Conservation (phyloP, 73 alveolate genomes). For the Paramecium biaurelia region DNA sequence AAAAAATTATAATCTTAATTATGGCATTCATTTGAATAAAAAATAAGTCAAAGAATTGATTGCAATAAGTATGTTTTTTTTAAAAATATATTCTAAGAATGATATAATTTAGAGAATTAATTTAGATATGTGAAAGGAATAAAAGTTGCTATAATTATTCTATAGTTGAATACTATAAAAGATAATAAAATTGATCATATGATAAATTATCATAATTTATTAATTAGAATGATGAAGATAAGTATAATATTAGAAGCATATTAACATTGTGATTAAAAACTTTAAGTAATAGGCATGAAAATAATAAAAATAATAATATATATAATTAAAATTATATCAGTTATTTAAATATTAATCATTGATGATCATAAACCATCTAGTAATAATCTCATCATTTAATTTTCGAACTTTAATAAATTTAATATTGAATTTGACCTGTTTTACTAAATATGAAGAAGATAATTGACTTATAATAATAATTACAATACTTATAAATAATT, state of each 20-base stretch:
- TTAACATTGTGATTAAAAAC: background rate
- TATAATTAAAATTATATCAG: background rate
- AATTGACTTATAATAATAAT: background rate
- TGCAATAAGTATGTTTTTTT: too few relatives aligned
- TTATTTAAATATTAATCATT: background rate
- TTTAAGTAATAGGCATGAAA: background rate
- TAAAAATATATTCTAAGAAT: too few relatives aligned
- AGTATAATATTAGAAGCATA: background rate
- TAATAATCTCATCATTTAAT: background rate
- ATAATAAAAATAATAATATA: background rate
- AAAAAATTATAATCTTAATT: background rate
- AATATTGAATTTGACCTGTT: background rate
- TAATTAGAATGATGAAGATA: background rate
- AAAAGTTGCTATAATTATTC: too few relatives aligned
- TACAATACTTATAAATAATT: background rate
- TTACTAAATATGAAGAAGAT: background rate
- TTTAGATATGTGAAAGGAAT: too few relatives aligned
- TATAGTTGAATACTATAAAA: too few relatives aligned
- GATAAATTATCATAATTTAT: background rate
- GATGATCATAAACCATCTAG: constrained; percentile 33
- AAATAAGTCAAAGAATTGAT: too few relatives aligned
- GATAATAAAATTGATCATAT: background rate
- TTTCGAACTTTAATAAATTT: background rate
- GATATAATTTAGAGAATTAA: too few relatives aligned
- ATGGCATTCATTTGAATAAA: background rate